These are phyloP conservation scores for Crucibulum laeve DNA, from an alignment of 768 basidiomycete genomes.

Conservation along the genomic window DNA sequence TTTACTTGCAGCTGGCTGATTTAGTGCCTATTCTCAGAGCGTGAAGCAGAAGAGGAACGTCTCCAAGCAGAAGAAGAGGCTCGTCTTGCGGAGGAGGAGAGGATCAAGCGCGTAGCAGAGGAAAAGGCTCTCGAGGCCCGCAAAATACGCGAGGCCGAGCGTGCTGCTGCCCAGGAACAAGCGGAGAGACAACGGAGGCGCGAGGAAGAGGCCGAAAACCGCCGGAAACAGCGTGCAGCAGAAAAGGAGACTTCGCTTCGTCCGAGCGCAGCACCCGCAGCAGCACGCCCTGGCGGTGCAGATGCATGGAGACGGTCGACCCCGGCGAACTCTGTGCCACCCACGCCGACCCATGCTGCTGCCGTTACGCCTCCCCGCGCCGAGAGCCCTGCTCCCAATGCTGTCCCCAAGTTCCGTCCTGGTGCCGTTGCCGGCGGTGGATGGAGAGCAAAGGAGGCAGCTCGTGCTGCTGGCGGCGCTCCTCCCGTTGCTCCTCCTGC, in stretches of 20 bases:
- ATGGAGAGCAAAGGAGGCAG: conserved; percentile 54
- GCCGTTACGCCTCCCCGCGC: conserved; percentile 39
- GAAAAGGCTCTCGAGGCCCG: conserved; percentile 49
- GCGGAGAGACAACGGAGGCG: conserved; percentile 58
- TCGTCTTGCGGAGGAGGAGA: conserved; percentile 40
- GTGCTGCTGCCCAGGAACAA: conserved; percentile 46
- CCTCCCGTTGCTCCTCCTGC: conserved; percentile 16
- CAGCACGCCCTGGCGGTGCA: conserved; percentile 20
- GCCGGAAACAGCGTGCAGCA: conserved; percentile 31
- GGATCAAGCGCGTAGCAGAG: conserved; percentile 58
- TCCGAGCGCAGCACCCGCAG: conserved; percentile 19
- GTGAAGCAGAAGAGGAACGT: conserved; percentile 50
- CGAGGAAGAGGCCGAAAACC: conserved; percentile 67
- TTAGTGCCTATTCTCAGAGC: conserved; percentile 34
- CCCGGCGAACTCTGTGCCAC: conserved; percentile 20
- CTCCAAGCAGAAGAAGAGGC: conserved; percentile 45
- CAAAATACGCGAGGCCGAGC: conserved; percentile 45
- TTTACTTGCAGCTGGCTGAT: not conserved
- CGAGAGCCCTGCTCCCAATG: conserved; percentile 50
- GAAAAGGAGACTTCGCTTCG: conserved; percentile 24
- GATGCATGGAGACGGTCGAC: conserved; percentile 28
- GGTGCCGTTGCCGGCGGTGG: conserved; percentile 38
- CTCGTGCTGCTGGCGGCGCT: conserved; percentile 16
- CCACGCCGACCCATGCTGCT: conserved; percentile 20
- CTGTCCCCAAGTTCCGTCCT: conserved; percentile 40